Conservation (phyloP, 1,139 yeast genomes). For the Blastobotrys arbuscula region DNA sequence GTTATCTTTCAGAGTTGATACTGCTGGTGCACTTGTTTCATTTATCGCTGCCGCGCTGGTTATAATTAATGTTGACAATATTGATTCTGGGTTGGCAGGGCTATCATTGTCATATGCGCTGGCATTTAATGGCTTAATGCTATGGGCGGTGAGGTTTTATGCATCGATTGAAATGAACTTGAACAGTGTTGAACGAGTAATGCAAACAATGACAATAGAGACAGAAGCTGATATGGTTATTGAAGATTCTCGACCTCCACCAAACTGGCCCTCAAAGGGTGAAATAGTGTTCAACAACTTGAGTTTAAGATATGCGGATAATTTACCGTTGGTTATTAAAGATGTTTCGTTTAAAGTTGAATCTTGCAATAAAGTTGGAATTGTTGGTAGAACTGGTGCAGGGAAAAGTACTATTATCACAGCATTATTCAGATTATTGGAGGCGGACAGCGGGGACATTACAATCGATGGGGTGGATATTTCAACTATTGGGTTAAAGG, state of each 20-base stretch:
- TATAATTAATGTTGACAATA: slow-evolving; percentile 50
- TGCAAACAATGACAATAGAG: slow-evolving; percentile 76
- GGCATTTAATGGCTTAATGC: slow-evolving; percentile 78
- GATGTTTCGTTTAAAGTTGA: slow-evolving; percentile 74
- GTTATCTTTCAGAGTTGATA: slow-evolving; percentile 79
- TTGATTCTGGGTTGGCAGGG: slow-evolving; percentile 96
- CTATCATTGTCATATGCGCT: slow-evolving; percentile 88
- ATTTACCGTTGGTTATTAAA: slow-evolving; percentile 82
- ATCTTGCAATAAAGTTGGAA: slow-evolving; percentile 78
- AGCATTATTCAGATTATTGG: slow-evolving; percentile 87
- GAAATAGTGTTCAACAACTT: slow-evolving; percentile 68
- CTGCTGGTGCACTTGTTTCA: slow-evolving; percentile 78
- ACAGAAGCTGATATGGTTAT: slow-evolving; percentile 72
- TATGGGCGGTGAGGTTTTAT: slow-evolving; percentile 89
- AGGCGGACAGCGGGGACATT: slow-evolving; percentile 81
- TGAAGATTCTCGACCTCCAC: slow-evolving; percentile 64
- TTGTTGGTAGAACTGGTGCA: slow-evolving; percentile 98
- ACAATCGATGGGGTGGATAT: slow-evolving; percentile 89
- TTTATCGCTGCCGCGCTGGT: slow-evolving; percentile 79
- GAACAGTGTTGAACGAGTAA: slow-evolving; percentile 90
- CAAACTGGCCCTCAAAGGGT: slow-evolving; percentile 81
- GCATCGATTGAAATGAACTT: slow-evolving; percentile 89
- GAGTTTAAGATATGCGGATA: slow-evolving; percentile 83
- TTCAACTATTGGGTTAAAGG: slow-evolving; percentile 73
- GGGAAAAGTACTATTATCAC: slow-evolving; percentile 96